Conservation (phyloP, 768 basidiomycete species). For the Naganishia kalamii region DNA sequence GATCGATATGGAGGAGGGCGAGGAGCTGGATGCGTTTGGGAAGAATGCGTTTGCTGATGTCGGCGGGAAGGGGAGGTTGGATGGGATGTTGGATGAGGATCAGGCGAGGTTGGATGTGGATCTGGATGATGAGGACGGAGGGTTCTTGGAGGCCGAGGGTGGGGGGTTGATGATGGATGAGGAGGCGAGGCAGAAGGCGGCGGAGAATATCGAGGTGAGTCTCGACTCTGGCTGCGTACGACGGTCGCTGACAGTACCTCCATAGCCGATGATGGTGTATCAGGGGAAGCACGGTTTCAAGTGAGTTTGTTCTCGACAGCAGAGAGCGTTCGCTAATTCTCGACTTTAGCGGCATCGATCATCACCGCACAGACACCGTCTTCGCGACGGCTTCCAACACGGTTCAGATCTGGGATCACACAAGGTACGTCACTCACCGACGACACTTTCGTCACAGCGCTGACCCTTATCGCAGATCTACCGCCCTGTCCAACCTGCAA, state of each 20-base stretch:
- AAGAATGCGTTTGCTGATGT: conserved; percentile 39
- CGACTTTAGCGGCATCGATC: conserved; percentile 74
- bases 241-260: neutral
- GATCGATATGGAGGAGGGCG: conserved; percentile 35
- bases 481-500: conserved; percentile 76
- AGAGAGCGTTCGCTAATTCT: conserved; percentile 7
- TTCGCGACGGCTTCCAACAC: conserved; percentile 90
- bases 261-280: conserved; percentile 65
- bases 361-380: conserved; percentile 77
- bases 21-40: conserved; percentile 27
- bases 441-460: neutral
- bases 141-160: conserved; percentile 33
- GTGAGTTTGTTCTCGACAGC: conserved; percentile 50
- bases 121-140: conserved; percentile 33
- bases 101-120: conserved; percentile 39
- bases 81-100: conserved; percentile 35
- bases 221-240: too few species aligned
- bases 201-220: conserved; percentile 31
- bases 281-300: conserved; percentile 85
- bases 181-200: conserved; percentile 32
- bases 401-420: conserved; percentile 98
- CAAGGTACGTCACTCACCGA: conserved; percentile 57
- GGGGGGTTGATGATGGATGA: conserved; percentile 41
- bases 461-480: conserved; percentile 49
- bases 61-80: conserved; percentile 15